These are phyloP conservation scores for Tulasnella sp. DNA, from an alignment of 768 basidiomycete genomes.

Conservation along the genomic window DNA sequence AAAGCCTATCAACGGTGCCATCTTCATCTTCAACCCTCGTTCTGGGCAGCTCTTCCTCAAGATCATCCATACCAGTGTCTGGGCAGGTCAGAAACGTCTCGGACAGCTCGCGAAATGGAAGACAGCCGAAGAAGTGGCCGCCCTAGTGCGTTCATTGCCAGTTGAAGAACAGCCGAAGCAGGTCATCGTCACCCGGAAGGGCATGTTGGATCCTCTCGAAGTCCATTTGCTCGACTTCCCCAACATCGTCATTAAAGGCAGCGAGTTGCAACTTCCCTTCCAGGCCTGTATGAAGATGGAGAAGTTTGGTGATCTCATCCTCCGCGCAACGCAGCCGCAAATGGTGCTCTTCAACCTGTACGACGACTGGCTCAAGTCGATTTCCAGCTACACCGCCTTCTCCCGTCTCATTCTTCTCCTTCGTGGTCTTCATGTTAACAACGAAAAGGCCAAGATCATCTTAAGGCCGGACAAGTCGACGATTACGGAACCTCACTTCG, in stretches of 20 bases:
- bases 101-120: slow-evolving; percentile 99
- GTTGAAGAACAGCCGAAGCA: slow-evolving; percentile 99
- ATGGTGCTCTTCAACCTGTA: slow-evolving; percentile 99
- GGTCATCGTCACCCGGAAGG: slow-evolving; percentile 98
- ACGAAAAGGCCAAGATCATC: slow-evolving; percentile 98
- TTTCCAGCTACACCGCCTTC: slow-evolving; percentile 98
- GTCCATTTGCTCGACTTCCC: slow-evolving; percentile 99
- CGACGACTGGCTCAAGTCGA: slow-evolving; percentile 98
- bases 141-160: slow-evolving; percentile 92
- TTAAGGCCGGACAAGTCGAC: slow-evolving; percentile 95
- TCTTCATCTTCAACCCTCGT: slow-evolving; percentile 99
- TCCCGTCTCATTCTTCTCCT: slow-evolving; percentile 94
- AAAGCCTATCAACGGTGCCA: slow-evolving; percentile 96
- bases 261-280: slow-evolving; percentile 96
- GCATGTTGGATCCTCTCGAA: slow-evolving; percentile 97
- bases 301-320: slow-evolving; percentile 96
- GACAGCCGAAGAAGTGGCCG: slow-evolving; percentile 99
- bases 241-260: slow-evolving; percentile 99
- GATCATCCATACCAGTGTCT: slow-evolving; percentile 99
- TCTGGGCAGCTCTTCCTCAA: slow-evolving; percentile 98
- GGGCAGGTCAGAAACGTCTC: slow-evolving; percentile 99
- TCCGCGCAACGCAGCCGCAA: slow-evolving; percentile 95
- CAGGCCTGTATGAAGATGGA: slow-evolving; percentile 99
- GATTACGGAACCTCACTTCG: slow-evolving; percentile 94
- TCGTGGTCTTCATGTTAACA: slow-evolving; percentile 96